Evolutionary conservation across 129 eudicot genomes (phyloP), one percentile per base, ranked within the genome.

Genomic region (Centella asiatica): DNA sequence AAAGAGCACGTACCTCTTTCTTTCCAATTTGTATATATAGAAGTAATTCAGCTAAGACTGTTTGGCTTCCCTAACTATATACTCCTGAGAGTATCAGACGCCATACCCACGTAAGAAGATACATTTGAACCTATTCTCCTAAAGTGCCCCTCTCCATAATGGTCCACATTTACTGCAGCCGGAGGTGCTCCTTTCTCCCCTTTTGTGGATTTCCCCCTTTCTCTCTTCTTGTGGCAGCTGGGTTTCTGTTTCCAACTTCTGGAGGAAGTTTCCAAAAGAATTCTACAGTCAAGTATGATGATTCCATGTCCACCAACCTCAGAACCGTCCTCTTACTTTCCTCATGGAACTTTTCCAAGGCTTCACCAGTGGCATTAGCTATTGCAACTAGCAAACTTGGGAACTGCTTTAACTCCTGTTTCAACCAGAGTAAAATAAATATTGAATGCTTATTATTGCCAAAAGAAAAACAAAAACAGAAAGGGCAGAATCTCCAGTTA

Each of bases 241-340:
- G 63, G 24, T 23, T 34, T 9, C 44, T 10, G 61, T 42, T 87
- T 65, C 83, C 97, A 42, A 84, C 62, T 66, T 90, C 95, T 64
- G 84, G 98, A 62, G 98, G 98, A 73, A 90, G 95, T 83, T 87
- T 90, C 64, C 98, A 78, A 69, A 90, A 90, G 77, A 81, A 90
- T 42, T 90, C 98, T 60, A 90, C 84, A 14, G 98, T 90, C 54
- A 90, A 66, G 67, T 92, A 92, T 72, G 90, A 78, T 40, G 82
- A 79, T 69, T 92, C 98, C 98, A 92, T 92, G 18, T 92, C 98
- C 14, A 92, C 96, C 45, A 92, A 82, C 83, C 81, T 95, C 62
- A 87, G 45, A 51, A 94, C 78, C n/a, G 95, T 96, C 67, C 70
- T 81, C 85, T 72, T 87, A 82, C 98, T 87, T 72, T 92, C 96